Conservation (phyloP, 768 basidiomycete genomes). For the Rickenella mellea region DNA sequence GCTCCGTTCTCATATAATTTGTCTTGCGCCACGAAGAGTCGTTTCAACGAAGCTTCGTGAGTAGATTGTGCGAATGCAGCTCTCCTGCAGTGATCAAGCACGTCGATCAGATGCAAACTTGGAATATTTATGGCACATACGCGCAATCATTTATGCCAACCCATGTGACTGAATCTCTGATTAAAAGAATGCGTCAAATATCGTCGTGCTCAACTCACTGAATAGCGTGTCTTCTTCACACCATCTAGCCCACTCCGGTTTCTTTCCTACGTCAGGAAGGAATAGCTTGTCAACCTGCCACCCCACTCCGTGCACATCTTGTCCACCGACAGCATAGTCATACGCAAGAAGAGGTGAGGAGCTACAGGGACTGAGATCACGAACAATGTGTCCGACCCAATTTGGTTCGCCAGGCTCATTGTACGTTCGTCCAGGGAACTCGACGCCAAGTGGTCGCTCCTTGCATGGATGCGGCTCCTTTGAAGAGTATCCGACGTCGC, state of each 20-base stretch:
- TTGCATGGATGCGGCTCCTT: constrained; percentile 22
- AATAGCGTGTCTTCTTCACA: constrained; percentile 12
- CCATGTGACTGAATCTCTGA: constrained; percentile 44
- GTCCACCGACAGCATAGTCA: constrained; percentile 49
- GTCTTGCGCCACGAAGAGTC: constrained; percentile 37
- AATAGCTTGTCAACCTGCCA: constrained; percentile 32
- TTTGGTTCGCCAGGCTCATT: constrained; percentile 40
- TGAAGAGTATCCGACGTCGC: constrained; percentile 24
- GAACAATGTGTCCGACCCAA: constrained; percentile 56
- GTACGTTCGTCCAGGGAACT: constrained; percentile 40
- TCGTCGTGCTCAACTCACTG: constrained; percentile 7
- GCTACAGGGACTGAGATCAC: constrained; percentile 18
- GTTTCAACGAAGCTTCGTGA: constrained; percentile 15
- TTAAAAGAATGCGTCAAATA: not conserved
- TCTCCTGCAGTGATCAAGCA: no score
- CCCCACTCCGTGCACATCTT: constrained; percentile 30
- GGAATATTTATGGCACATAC: constrained; percentile 20
- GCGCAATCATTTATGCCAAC: constrained; percentile 61
- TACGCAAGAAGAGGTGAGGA: constrained; percentile 36
- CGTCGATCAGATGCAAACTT: not conserved
- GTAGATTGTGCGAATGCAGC: no score
- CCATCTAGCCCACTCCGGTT: constrained; percentile 7
- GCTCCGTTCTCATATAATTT: constrained; percentile 35
- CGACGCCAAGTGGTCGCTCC: constrained; percentile 36
- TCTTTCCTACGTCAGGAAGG: constrained; percentile 15